These are phyloP conservation scores for Chaetoscypha palmicola DNA, from an alignment of 2,329 filamentous ascomycete species.

Conservation along the genomic window DNA sequence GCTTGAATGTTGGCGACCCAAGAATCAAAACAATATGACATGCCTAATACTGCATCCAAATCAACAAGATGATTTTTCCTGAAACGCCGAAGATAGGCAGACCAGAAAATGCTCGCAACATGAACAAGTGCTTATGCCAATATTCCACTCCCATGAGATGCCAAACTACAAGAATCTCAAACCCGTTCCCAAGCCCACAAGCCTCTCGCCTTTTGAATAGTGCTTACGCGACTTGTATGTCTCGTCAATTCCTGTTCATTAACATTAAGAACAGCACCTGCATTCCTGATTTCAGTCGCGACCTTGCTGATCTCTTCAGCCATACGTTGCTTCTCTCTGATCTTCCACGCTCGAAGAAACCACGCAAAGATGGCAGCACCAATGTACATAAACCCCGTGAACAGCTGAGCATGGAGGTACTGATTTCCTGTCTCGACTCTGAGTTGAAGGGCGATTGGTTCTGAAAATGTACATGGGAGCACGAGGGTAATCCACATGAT, in stretches of 20 bases:
- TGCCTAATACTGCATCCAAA: too few relatives aligned
- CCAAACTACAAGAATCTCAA: too few relatives aligned
- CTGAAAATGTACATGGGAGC: slow-evolving; percentile 62
- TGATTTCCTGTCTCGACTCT: slow-evolving; percentile 39
- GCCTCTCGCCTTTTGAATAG: slow-evolving; percentile 17
- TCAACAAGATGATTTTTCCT: too few relatives aligned
- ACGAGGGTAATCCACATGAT: slow-evolving; percentile 67
- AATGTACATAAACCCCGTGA: slow-evolving; percentile 56
- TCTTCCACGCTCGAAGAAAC: slow-evolving; percentile 54
- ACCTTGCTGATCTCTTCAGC: slow-evolving; percentile 6
- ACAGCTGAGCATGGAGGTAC: slow-evolving; percentile 53
- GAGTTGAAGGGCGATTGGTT: slow-evolving; percentile 50
- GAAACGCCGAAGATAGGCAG: too few relatives aligned
- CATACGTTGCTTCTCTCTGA: slow-evolving; percentile 42
- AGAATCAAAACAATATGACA: too few relatives aligned
- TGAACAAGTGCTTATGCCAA: too few relatives aligned
- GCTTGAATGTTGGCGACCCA: too few relatives aligned
- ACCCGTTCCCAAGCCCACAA: slow-evolving; percentile 24
- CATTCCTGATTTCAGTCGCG: slow-evolving; percentile 6
- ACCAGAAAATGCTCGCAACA: too few relatives aligned
- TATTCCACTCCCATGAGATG: too few relatives aligned
- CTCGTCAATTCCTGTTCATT: slow-evolving; percentile 12
- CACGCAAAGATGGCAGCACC: slow-evolving; percentile 45
- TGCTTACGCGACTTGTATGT: slow-evolving; percentile 14
- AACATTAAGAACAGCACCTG: slow-evolving; percentile 1